These are phyloP conservation scores for Coriolopsis trogii DNA, from an alignment of 1,284 basidiomycete species.

Conservation along the genomic window DNA sequence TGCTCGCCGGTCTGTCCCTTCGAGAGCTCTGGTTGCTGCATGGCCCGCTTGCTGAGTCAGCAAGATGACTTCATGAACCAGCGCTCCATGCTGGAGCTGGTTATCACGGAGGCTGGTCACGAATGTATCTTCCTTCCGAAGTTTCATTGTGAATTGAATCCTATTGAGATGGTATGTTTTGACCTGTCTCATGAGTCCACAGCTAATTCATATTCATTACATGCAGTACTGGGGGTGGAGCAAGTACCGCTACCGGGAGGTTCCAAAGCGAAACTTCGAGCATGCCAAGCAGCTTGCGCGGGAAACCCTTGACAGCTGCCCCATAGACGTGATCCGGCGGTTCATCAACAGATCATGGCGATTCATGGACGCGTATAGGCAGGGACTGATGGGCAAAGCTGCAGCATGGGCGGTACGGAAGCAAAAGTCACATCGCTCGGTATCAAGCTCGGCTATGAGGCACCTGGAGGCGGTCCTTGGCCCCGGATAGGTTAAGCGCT, in stretches of 20 bases:
- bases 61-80: conserved; percentile 41
- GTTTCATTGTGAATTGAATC: neutral
- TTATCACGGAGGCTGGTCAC: conserved; percentile 9
- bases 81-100: conserved; percentile 31
- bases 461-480: neutral
- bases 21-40: conserved; percentile 32
- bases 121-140: neutral
- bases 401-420: conserved; percentile 20
- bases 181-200: neutral
- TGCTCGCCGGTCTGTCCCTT: conserved; percentile 35
- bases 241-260: neutral
- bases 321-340: conserved; percentile 26
- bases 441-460: neutral
- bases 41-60: conserved; percentile 31
- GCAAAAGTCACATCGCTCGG: neutral
- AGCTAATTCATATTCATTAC: neutral
- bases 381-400: conserved; percentile 22
- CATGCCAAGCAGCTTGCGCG: conserved; percentile 21
- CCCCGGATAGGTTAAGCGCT: too few relatives aligned
- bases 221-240: neutral
- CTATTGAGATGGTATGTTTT: neutral
- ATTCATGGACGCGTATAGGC: conserved; percentile 24
- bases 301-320: conserved; percentile 25
- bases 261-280: neutral
- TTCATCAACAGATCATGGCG: conserved; percentile 27